These are phyloP conservation scores for Ceratobasidium sp. DNA, from an alignment of 1,284 basidiomycete genomes.

Conservation along the genomic window DNA sequence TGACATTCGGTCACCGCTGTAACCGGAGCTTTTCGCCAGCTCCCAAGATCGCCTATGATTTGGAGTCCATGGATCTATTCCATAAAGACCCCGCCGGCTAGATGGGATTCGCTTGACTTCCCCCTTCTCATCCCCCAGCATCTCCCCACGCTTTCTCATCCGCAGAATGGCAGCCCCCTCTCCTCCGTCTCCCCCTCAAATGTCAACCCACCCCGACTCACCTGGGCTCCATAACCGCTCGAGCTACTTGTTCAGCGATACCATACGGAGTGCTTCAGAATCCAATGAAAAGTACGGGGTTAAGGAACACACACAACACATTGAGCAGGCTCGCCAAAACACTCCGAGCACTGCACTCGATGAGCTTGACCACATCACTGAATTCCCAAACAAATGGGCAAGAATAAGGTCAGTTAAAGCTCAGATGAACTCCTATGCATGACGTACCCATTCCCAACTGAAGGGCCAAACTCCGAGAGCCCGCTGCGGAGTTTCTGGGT, in stretches of 20 bases:
- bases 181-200: conserved; percentile 9
- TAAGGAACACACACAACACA: neutral
- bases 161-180: neutral
- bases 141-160: neutral
- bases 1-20: conserved; percentile 17
- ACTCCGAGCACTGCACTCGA: neutral
- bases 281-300: conserved; percentile 17
- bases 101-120: neutral
- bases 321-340: conserved; percentile 4
- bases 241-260: conserved; percentile 22
- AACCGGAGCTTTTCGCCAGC: conserved; percentile 11
- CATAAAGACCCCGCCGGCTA: conserved; percentile 28
- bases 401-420: conserved; percentile 17
- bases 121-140: neutral
- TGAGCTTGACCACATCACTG: conserved; percentile 34
- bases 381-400: conserved; percentile 35
- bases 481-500: conserved; percentile 72
- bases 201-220: conserved; percentile 3
- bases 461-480: conserved; percentile 58
- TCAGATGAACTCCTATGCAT: neutral
- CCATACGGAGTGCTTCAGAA: neutral
- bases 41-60: conserved; percentile 21
- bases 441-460: neutral
- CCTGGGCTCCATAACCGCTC: conserved; percentile 21
- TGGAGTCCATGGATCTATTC: neutral